Conservation (phyloP, 1,284 basidiomycete species). For the Rhodotorula sp. region DNA sequence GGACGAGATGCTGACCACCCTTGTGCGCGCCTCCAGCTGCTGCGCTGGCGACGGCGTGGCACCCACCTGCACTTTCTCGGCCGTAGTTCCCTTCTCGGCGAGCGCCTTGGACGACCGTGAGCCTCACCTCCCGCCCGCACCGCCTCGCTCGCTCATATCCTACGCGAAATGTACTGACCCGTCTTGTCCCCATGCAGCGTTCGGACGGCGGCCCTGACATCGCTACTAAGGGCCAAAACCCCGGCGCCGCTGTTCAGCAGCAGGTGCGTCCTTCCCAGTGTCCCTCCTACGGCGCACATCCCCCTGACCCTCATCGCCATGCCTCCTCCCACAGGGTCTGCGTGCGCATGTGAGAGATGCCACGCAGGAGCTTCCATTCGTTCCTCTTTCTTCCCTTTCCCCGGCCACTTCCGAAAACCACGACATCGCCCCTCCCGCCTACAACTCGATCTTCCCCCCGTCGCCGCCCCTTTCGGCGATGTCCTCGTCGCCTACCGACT, state of each 20-base stretch:
- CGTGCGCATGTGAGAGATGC: slow-evolving; percentile 28
- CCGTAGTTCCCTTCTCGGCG: slow-evolving; percentile 6
- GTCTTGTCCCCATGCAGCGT: slow-evolving; percentile 3
- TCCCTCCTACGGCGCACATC: neutral
- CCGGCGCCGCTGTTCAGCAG: slow-evolving; percentile 18
- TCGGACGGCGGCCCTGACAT: slow-evolving; percentile 36
- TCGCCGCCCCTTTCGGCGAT: slow-evolving; percentile 34
- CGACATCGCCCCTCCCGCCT: slow-evolving; percentile 30
- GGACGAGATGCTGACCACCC: neutral
- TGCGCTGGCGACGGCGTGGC: slow-evolving; percentile 11
- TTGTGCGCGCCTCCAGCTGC: neutral
- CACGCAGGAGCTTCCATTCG: neutral
- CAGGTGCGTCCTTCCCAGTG: neutral
- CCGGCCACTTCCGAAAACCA: slow-evolving; percentile 18
- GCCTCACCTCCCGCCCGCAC: slow-evolving; percentile 6
- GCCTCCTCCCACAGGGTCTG: neutral
- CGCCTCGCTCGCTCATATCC: neutral
- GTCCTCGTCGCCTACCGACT: slow-evolving; percentile 18
- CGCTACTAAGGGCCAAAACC: slow-evolving; percentile 31
- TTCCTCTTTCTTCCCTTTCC: slow-evolving; percentile 17
- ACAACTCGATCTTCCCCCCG: slow-evolving; percentile 37
- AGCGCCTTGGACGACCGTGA: slow-evolving; percentile 26
- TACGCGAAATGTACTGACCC: neutral
- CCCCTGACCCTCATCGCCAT: slow-evolving; percentile 3
- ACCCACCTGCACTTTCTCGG: slow-evolving; percentile 7